Evolutionary conservation across 2,329 filamentous ascomycete genomes (phyloP).

Genomic region (Zelopaecilomyces penicillatus): DNA sequence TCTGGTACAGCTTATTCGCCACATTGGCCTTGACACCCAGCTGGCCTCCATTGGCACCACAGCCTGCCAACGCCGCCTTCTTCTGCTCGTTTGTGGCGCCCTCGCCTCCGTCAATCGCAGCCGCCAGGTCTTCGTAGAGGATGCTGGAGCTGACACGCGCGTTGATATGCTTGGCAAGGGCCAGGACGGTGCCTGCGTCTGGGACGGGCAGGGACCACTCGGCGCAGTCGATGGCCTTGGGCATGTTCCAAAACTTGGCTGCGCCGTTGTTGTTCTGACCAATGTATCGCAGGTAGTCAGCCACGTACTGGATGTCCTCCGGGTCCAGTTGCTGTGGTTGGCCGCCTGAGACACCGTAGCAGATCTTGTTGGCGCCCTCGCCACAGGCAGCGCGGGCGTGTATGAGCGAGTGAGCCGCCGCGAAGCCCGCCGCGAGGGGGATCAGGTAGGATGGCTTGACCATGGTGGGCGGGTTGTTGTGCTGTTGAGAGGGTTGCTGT

Average conservation of each 20-base stretch:
- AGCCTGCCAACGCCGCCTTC: slow-evolving; percentile 17
- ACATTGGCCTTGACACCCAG: slow-evolving; percentile 12
- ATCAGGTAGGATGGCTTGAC: not conserved
- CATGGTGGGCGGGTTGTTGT: not conserved
- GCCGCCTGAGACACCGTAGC: slow-evolving; percentile 13
- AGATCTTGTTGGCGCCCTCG: slow-evolving; percentile 2
- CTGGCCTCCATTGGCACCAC: slow-evolving; percentile 17
- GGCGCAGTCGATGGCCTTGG: slow-evolving; percentile 13
- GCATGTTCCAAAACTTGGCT: slow-evolving; percentile 12
- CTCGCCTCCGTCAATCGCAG: slow-evolving; percentile 18
- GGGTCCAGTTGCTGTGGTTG: slow-evolving; percentile 12
- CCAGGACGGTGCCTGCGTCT: slow-evolving; percentile 11
- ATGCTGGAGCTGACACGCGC: slow-evolving; percentile 13
- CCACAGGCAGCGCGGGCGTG: not conserved
- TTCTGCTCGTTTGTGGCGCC: slow-evolving; percentile 6
- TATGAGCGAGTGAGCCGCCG: not conserved
- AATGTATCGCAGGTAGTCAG: slow-evolving; percentile 9
- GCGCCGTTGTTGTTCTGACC: slow-evolving; percentile 3
- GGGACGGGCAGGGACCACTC: slow-evolving; percentile 15
- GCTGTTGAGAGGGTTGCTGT: too few species aligned
- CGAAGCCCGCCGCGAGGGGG: not conserved
- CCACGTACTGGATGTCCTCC: slow-evolving; percentile 13
- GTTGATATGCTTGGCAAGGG: slow-evolving; percentile 19
- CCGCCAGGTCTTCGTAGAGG: slow-evolving; percentile 18
- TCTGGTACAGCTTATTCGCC: slow-evolving; percentile 9